Base-by-base conservation (phyloP, 139 green algal species). In the Chlorella ohadii region DNA sequence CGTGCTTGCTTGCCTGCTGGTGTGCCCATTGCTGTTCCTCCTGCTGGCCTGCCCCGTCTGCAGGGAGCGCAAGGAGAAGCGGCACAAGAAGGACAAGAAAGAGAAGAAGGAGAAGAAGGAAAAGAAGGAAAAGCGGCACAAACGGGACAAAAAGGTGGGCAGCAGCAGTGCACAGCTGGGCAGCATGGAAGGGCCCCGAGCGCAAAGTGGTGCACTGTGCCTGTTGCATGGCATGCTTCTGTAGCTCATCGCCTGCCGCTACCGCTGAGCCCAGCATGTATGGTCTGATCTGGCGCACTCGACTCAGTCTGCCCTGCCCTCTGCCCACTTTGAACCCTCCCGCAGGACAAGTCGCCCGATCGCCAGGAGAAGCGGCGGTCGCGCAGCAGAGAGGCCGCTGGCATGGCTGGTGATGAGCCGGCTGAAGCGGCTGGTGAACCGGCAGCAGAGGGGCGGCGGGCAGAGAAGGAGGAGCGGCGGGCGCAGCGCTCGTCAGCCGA, bases 61-160 rank as follows among this genome's bases (percentile, higher is more conserved):
- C 80, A 79, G 70, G 80, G 39, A 71, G 16, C 61, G 67, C 66
- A 84, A 86, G 59, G 47, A 75, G 39, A 74, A 74, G 39, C 70
- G 70, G 63, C 34, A 70, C 41, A 85, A 85, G 15, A 59, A 59
- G 51, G 73, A 85, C 20, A 57, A 84, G 70, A 85, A 84, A 51
- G 55, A 56, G 22, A 71, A 59, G 76, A 82, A 84, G 47, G 51
- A 78, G 51, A 78, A 78, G 36, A 85, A 85, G 36, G 66, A 75
- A 23, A 85, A 80, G 56, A 82, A 82, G 44, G 72, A 86, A 44
- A 82, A 86, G 63, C 64, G 65, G 23, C 56, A 86, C 68, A 85
- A 85, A 38, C 68, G 56, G 4, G 68, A 85, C 55, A 85, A 78
- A 38, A 67, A 85, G 67, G 70, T 70, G 63, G 59, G 17, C 0